These are phyloP conservation scores for Ustilago vetiveriae DNA, from an alignment of 1,284 basidiomycete species.

Conservation along the genomic window DNA sequence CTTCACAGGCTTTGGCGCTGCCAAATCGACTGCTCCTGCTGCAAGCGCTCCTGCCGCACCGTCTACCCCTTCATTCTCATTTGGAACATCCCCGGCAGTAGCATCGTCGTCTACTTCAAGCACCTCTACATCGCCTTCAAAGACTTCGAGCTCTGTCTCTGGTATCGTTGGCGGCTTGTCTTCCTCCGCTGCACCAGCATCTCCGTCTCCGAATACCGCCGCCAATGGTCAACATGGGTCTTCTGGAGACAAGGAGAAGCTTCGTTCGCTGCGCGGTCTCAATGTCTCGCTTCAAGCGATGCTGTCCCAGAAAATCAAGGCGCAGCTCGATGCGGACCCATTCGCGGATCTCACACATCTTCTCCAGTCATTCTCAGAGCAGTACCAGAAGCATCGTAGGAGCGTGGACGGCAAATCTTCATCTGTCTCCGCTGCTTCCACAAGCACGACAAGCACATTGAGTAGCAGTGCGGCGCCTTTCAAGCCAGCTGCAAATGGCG, in stretches of 20 bases:
- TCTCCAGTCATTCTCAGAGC: constrained; percentile 25
- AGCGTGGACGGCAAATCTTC: constrained; percentile 10
- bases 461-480: constrained; percentile 12
- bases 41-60: constrained; percentile 7
- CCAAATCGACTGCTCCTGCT: constrained; percentile 20
- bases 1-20: constrained; percentile 27
- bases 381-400: constrained; percentile 36
- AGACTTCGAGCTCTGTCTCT: constrained; percentile 15
- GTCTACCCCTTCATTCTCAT: constrained; percentile 11
- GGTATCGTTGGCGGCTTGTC: constrained; percentile 15
- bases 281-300: constrained; percentile 33
- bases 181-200: not conserved
- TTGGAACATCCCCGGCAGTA: constrained; percentile 9
- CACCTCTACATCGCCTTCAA: constrained; percentile 13
- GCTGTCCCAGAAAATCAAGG: constrained; percentile 28
- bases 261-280: constrained; percentile 34
- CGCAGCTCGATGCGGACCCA: constrained; percentile 35
- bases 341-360: constrained; percentile 33
- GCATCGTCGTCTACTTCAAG: constrained; percentile 12
- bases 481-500: constrained; percentile 22
- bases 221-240: constrained; percentile 6
- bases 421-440: not conserved
- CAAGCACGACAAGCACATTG: not conserved
- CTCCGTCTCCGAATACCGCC: constrained; percentile 1
- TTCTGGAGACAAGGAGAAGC: constrained; percentile 17